Evolutionary conservation across 495 filamentous ascomycete genomes (phyloP), one percentile per base, ranked within the genome.

Genomic region (Aspergillus heteromorphus): DNA sequence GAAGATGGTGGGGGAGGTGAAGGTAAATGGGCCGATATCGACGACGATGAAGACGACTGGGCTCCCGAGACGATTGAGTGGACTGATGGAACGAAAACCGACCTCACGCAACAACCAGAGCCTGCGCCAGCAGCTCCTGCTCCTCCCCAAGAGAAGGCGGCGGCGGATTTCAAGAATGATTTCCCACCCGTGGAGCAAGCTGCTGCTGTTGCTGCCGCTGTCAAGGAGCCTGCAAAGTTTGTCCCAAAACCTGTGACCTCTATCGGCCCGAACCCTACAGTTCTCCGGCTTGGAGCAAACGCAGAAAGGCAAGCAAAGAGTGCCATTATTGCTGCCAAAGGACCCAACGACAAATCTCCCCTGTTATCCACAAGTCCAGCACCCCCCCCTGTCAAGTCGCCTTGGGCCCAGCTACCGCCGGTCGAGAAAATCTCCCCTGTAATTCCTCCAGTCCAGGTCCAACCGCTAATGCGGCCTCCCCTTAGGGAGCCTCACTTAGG

Each of bases 21-120:
- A 49, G 83, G 91, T 14, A 92, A 91, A 65, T 99, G 93, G 93
- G 93, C 95, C 16, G 93, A 99, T 74, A 97, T 98, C 54, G 93
- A 97, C 54, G 93, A 99, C 54, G 93, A 99, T 58, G 91, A 97
- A 65, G 93, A 97, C 52, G 92, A 97, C 65, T 99, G 93, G 93
- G 91, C 87, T 2, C 95, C 93, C 0, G 92, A 97, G 57, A 86
- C 87, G 6, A 95, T 97, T 55, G 90, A 95, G 58, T 99, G 93
- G 93, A 91, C 87, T 58, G 93, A 99, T 69, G 92, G 92, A 29
- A 97, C 92, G 13, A 97, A 97, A 73, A 89, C 91, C 51, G 87
- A 84, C 34, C 77, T 95, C 8, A 83, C 85, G 13, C 82, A 87
- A 40, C 82, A 87, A 40, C 65, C 77, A 29, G 69, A 73, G 27